Evolutionary conservation across 139 green algal genomes (phyloP).

Genomic region (Coccomyxa sp.): DNA sequence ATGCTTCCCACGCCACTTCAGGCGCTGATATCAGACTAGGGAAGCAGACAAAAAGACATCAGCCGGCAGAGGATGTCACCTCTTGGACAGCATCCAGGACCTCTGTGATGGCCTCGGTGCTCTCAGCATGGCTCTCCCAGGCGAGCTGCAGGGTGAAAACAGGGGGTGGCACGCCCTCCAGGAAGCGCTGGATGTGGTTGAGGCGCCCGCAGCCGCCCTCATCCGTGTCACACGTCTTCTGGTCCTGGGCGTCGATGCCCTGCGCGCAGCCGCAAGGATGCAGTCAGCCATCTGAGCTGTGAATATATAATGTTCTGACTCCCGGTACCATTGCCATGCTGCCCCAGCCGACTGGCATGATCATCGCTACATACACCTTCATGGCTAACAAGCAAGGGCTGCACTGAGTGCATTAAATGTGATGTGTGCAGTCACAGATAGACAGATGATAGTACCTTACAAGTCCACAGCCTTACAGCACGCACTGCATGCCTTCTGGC

Average conservation of each 20-base stretch:
- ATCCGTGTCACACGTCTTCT: constrained; percentile 63
- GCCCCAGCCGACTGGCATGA: too few species aligned
- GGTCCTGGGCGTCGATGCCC: constrained; percentile 34
- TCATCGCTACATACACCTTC: too few species aligned
- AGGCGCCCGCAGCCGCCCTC: constrained; percentile 21
- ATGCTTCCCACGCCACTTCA: too few species aligned
- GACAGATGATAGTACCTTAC: too few species aligned
- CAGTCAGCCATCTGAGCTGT: too few species aligned
- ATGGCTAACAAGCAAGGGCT: too few species aligned
- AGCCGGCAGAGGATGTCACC: not conserved
- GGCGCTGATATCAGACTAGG: not conserved
- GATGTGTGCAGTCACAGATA: too few species aligned
- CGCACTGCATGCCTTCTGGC: too few species aligned
- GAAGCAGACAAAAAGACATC: not conserved
- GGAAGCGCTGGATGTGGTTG: constrained; percentile 11
- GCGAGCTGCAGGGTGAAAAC: constrained; percentile 66
- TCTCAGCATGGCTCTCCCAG: constrained; percentile 48
- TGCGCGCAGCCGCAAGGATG: not conserved
- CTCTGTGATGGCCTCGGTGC: constrained; percentile 27
- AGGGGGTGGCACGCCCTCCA: constrained; percentile 23
- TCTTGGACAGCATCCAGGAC: constrained; percentile 24
- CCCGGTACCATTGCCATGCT: too few species aligned
- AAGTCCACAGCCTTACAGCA: too few species aligned
- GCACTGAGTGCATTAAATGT: too few species aligned
- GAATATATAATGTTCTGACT: too few species aligned